Conservation (phyloP, 2,329 filamentous ascomycete genomes). For the Verticillium dahliae region DNA sequence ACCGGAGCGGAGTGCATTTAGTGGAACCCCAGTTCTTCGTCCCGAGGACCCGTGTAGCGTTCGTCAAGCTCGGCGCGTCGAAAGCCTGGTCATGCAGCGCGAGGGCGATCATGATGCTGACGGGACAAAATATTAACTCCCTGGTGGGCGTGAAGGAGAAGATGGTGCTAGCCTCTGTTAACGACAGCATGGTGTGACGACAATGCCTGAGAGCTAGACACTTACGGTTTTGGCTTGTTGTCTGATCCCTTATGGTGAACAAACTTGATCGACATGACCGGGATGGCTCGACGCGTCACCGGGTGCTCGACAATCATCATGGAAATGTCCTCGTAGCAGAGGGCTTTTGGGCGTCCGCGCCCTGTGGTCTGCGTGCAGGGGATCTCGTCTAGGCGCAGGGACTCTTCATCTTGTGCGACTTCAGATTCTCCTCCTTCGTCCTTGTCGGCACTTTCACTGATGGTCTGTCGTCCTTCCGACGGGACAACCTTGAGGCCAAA, state of each 20-base stretch:
- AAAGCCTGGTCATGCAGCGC: constrained; percentile 18
- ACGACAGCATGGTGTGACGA: background rate
- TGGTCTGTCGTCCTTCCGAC: background rate
- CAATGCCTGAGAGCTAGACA: constrained; percentile 1
- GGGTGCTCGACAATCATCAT: constrained; percentile 21
- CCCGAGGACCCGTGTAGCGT: constrained; percentile 10
- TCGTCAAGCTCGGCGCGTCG: constrained; percentile 14
- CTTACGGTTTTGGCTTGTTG: constrained; percentile 20
- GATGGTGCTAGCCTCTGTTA: constrained; percentile 14
- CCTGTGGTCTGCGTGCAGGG: constrained; percentile 14
- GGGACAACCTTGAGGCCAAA: constrained; percentile 15
- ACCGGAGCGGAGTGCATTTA: constrained; percentile 14
- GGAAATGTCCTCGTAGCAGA: constrained; percentile 22
- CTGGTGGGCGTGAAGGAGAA: constrained; percentile 19
- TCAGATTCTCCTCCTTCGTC: constrained; percentile 8
- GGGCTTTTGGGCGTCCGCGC: constrained; percentile 17
- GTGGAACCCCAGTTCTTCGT: constrained; percentile 9
- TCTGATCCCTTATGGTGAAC: constrained; percentile 21
- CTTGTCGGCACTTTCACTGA: background rate
- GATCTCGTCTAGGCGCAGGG: constrained; percentile 14
- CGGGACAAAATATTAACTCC: constrained; percentile 18
- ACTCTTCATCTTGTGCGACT: constrained; percentile 13
- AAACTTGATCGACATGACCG: constrained; percentile 21
- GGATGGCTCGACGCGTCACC: constrained; percentile 11
- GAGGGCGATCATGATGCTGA: constrained; percentile 17